phyloP scores from a whole-genome alignment of 192 early-diverging fungal species.

The Cetraspora pellucida region DNA sequence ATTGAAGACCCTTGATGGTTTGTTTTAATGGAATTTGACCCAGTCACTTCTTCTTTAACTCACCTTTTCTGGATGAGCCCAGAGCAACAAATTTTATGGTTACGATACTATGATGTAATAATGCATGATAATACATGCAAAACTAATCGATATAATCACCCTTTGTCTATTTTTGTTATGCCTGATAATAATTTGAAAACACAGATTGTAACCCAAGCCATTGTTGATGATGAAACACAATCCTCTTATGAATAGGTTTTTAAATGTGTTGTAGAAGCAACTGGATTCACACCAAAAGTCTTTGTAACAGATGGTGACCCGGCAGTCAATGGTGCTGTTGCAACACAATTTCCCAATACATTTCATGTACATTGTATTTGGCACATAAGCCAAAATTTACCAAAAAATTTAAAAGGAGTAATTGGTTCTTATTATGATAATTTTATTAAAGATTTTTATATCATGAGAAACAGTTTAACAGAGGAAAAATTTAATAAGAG shows the following conservation, averaged over 20 bases:
- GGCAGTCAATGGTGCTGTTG: background rate
- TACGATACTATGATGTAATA: background rate
- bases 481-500: background rate
- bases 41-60: background rate
- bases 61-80: background rate
- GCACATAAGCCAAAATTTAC: background rate
- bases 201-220: background rate
- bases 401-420: background rate
- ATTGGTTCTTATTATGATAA: background rate
- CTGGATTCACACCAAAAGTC: background rate
- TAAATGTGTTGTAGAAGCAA: background rate
- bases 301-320: background rate
- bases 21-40: background rate
- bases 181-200: background rate
- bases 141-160: background rate
- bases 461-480: background rate
- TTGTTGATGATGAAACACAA: background rate
- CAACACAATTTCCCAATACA: background rate
- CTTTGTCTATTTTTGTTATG: background rate
- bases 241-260: background rate
- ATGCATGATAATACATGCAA: constrained; percentile 1
- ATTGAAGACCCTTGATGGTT: background rate
- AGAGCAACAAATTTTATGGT: background rate
- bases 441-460: background rate
- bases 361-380: background rate